These are phyloP conservation scores for Chalciporus sphaerocephalus DNA, from an alignment of 768 basidiomycete genomes.

Conservation along the genomic window DNA sequence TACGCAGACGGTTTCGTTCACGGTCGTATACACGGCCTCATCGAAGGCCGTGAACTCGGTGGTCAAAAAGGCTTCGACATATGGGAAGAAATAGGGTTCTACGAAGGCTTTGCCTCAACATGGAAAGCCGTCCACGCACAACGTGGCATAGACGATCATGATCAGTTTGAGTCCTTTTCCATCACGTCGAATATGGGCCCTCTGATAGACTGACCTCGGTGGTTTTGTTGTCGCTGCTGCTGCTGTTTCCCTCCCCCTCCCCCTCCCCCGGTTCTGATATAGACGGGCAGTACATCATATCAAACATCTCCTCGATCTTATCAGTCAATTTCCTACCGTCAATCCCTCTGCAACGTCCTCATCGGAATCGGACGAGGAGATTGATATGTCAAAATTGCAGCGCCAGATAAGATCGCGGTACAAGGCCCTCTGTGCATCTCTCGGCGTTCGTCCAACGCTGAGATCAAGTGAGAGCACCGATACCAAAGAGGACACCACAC, in stretches of 20 bases:
- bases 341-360: constrained; percentile 54
- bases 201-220: too few relatives aligned
- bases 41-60: constrained; percentile 87
- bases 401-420: constrained; percentile 86
- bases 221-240: too few relatives aligned
- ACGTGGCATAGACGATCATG: constrained; percentile 31
- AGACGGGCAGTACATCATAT: constrained; percentile 65
- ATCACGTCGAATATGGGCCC: too few relatives aligned
- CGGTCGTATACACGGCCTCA: constrained; percentile 83
- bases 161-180: constrained; percentile 38
- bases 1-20: constrained; percentile 76
- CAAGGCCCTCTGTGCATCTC: constrained; percentile 75
- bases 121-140: constrained; percentile 56
- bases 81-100: constrained; percentile 96
- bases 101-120: constrained; percentile 75
- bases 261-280: not conserved
- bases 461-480: constrained; percentile 18
- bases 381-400: constrained; percentile 75
- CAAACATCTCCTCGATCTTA: constrained; percentile 63
- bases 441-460: constrained; percentile 60
- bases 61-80: constrained; percentile 90
- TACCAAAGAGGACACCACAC: constrained; percentile 4
- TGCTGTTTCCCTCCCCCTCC: too few relatives aligned
- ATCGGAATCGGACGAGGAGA: constrained; percentile 35
- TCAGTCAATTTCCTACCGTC: constrained; percentile 67